A percentile compares a stretch with the other conserved stretches of the same genome.
Conservation (phyloP, 2,329 filamentous ascomycete genomes). For the Metarhizium humberi region DNA sequence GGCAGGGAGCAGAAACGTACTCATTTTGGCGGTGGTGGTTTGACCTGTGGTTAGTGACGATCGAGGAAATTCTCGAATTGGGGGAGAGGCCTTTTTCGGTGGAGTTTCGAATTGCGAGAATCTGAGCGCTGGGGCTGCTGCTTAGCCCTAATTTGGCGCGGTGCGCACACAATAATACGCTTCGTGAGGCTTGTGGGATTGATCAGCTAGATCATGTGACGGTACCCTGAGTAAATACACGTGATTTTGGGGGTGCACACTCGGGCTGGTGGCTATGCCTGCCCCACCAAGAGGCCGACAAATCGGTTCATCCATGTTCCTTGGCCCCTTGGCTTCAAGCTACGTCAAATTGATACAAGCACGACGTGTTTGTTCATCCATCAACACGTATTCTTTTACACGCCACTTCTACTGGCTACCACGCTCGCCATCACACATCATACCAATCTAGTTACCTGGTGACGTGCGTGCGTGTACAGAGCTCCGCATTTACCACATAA, state of each 20-base stretch:
- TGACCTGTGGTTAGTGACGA: slow-evolving; percentile 29
- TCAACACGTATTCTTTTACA: too few species aligned
- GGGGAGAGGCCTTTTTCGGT: slow-evolving; percentile 24
- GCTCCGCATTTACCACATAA: neutral
- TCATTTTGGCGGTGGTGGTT: slow-evolving; percentile 46
- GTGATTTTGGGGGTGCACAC: neutral
- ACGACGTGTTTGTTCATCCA: too few species aligned
- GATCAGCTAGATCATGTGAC: slow-evolving; percentile 21
- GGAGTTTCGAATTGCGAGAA: slow-evolving; percentile 21
- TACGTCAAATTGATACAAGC: too few species aligned
- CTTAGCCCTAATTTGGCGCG: slow-evolving; percentile 26
- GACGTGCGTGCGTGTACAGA: neutral
- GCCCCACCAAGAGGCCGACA: too few species aligned
- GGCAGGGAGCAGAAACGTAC: slow-evolving; percentile 30
- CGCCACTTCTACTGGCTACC: too few species aligned
- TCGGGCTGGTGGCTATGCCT: neutral
- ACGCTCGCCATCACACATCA: too few species aligned
- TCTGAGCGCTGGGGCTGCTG: slow-evolving; percentile 5
- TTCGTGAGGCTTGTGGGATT: slow-evolving; percentile 10
- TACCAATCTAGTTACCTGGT: too few species aligned
- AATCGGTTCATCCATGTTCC: too few species aligned
- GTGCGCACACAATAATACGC: slow-evolving; percentile 6
- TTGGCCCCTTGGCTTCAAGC: too few species aligned
- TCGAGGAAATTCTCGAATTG: slow-evolving; percentile 25
- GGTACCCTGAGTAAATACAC: slow-evolving; percentile 11